Conservation (phyloP, 1,284 basidiomycete genomes). For the Sanghuangporus sanghuang region DNA sequence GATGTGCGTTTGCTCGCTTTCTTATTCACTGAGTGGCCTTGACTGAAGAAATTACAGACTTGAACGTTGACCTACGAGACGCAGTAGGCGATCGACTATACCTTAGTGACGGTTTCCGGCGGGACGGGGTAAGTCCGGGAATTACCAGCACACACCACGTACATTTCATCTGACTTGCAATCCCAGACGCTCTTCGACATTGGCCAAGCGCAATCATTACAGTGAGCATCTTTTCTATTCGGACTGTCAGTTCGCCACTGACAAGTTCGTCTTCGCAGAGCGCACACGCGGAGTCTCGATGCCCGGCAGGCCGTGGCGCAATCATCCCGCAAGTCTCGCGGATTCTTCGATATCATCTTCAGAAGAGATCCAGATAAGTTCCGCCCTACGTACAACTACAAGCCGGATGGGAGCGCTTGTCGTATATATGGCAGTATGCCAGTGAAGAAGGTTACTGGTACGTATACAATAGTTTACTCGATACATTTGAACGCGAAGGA, state of each 20-base stretch:
- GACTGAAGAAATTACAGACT: slow-evolving; percentile 40
- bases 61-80: slow-evolving; percentile 89
- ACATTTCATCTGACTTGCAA: background rate
- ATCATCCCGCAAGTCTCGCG: slow-evolving; percentile 60
- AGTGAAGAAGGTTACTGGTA: slow-evolving; percentile 89
- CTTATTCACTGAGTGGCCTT: slow-evolving; percentile 12
- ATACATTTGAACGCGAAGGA: too few relatives aligned
- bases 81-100: slow-evolving; percentile 89
- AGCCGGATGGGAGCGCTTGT: slow-evolving; percentile 67
- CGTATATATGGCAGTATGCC: slow-evolving; percentile 80
- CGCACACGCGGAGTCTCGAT: slow-evolving; percentile 60
- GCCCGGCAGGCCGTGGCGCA: slow-evolving; percentile 65
- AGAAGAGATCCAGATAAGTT: slow-evolving; percentile 42
- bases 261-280: slow-evolving; percentile 29
- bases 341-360: slow-evolving; percentile 55
- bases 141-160: slow-evolving; percentile 3
- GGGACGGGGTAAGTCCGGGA: slow-evolving; percentile 67
- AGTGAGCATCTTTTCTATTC: slow-evolving; percentile 5
- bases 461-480: too few relatives aligned
- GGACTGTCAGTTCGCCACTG: background rate
- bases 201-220: slow-evolving; percentile 70
- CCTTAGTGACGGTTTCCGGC: slow-evolving; percentile 76
- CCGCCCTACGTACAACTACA: slow-evolving; percentile 68
- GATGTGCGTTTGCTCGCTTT: slow-evolving; percentile 53
- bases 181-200: slow-evolving; percentile 75